Percentiles rank a stretch among this genome's conserved stretches.
These are phyloP conservation scores for Tulasnella sp. DNA, from an alignment of 768 basidiomycete species.

Conservation along the genomic window DNA sequence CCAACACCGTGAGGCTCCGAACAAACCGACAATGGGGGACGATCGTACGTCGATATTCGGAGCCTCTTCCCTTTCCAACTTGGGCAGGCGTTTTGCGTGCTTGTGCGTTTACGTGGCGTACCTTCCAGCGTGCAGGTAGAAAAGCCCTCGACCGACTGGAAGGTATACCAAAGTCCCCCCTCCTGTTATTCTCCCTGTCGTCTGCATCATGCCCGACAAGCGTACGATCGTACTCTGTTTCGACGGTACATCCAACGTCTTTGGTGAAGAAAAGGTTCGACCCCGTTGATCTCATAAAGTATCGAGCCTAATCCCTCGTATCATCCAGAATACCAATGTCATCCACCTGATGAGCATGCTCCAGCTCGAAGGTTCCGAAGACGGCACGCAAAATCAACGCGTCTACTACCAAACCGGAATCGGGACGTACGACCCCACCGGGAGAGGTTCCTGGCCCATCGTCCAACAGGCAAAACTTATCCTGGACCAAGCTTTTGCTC, in stretches of 20 bases:
- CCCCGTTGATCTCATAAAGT: neutral
- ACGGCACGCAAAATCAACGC: too few species aligned
- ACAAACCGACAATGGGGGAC: too few species aligned
- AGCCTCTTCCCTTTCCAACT: too few species aligned
- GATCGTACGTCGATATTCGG: too few species aligned
- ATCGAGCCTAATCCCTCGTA: conserved; percentile 12
- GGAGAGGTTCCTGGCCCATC: conserved; percentile 50
- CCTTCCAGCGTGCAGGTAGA: too few species aligned
- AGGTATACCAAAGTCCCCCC: too few species aligned
- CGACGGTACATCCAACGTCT: conserved; percentile 18
- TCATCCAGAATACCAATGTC: conserved; percentile 51
- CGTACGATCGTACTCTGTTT: conserved; percentile 19
- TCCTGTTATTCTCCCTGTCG: too few species aligned
- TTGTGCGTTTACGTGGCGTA: too few species aligned
- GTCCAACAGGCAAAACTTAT: conserved; percentile 42
- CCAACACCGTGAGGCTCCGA: too few species aligned
- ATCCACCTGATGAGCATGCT: conserved; percentile 58
- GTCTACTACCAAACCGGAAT: conserved; percentile 55
- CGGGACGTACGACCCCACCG: conserved; percentile 22
- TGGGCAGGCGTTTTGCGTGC: too few species aligned
- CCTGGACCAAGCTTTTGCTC: conserved; percentile 58
- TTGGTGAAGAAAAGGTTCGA: conserved; percentile 7
- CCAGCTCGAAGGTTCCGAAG: conserved; percentile 41
- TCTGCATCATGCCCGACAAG: too few species aligned
- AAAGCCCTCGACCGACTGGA: too few species aligned